phyloP scores from a whole-genome alignment of 768 basidiomycete genomes.

The Inosperma sp. region DNA sequence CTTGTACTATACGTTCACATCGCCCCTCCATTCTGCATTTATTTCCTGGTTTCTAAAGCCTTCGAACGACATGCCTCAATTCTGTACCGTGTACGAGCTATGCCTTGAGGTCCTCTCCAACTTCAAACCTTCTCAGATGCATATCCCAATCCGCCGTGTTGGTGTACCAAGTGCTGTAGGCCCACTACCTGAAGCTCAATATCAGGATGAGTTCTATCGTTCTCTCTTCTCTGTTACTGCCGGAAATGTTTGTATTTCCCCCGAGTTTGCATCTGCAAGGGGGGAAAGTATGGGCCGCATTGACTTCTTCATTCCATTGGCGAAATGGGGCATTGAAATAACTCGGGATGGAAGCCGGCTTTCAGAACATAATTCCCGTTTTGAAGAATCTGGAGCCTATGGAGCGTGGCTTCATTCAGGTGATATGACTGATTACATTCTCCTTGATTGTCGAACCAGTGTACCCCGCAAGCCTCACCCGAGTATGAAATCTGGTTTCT shows the following conservation, averaged over 20 bases:
- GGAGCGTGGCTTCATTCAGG: slow-evolving; percentile 5
- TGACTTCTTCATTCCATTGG: slow-evolving; percentile 17
- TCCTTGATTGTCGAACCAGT: slow-evolving; percentile 17
- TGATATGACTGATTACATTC: slow-evolving; percentile 14
- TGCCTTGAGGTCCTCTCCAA: background rate
- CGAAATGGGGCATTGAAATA: slow-evolving; percentile 17
- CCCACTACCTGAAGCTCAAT: slow-evolving; percentile 1
- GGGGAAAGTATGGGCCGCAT: slow-evolving; percentile 6
- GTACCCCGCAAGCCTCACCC: background rate
- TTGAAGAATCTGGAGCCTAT: slow-evolving; percentile 12
- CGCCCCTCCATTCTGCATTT: slow-evolving; percentile 1
- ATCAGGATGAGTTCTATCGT: slow-evolving; percentile 1
- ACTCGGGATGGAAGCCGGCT: slow-evolving; percentile 13
- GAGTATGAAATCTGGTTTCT: background rate
- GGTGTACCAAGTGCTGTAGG: background rate
- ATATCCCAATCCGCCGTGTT: slow-evolving; percentile 4
- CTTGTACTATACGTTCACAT: slow-evolving; percentile 3
- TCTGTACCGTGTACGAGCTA: background rate
- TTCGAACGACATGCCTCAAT: slow-evolving; percentile 1
- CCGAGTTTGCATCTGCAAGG: background rate
- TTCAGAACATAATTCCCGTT: slow-evolving; percentile 11
- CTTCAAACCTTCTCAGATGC: slow-evolving; percentile 4
- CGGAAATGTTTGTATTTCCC: slow-evolving; percentile 1
- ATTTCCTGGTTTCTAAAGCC: slow-evolving; percentile 1
- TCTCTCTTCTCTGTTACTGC: slow-evolving; percentile 1